Percentiles rank a stretch among this genome's conserved stretches.
phyloP scores from a whole-genome alignment of 2,329 filamentous ascomycete genomes.

The Colletotrichum sp. region DNA sequence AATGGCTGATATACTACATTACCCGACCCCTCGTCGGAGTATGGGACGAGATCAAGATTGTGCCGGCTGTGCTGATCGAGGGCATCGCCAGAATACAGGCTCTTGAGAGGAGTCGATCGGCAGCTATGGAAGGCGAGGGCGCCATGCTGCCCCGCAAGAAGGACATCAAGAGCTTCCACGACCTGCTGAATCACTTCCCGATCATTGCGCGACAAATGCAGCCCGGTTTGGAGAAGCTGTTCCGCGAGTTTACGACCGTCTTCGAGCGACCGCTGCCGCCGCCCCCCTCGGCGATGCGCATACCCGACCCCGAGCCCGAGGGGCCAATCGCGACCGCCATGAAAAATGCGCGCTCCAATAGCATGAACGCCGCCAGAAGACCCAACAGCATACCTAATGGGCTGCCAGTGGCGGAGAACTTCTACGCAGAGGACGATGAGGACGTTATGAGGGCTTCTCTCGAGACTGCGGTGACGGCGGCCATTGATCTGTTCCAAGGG shows the following conservation, averaged over 20 bases:
- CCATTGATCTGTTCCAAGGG: conserved; percentile 93
- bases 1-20: conserved; percentile 98
- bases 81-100: conserved; percentile 44
- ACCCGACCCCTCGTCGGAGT: conserved; percentile 85
- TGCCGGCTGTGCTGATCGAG: conserved; percentile 65
- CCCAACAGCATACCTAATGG: conserved; percentile 36
- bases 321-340: conserved; percentile 61
- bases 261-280: conserved; percentile 86
- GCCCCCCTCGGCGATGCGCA: conserved; percentile 66
- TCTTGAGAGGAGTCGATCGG: conserved; percentile 39
- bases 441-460: conserved; percentile 86
- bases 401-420: conserved; percentile 62
- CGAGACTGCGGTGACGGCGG: conserved; percentile 89
- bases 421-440: conserved; percentile 88
- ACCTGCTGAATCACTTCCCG: conserved; percentile 89
- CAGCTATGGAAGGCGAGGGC: conserved; percentile 45
- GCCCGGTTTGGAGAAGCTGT: conserved; percentile 84
- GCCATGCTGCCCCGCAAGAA: conserved; percentile 73
- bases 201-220: conserved; percentile 98
- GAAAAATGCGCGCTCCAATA: conserved; percentile 60
- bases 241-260: conserved; percentile 85
- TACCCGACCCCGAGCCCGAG: conserved; percentile 63
- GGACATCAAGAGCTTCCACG: conserved; percentile 88
- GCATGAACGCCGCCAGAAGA: conserved; percentile 37
- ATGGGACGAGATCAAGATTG: conserved; percentile 77